Conservation (phyloP, 202 grass and related monocot genomes). For the Hordeum pubiflorum region DNA sequence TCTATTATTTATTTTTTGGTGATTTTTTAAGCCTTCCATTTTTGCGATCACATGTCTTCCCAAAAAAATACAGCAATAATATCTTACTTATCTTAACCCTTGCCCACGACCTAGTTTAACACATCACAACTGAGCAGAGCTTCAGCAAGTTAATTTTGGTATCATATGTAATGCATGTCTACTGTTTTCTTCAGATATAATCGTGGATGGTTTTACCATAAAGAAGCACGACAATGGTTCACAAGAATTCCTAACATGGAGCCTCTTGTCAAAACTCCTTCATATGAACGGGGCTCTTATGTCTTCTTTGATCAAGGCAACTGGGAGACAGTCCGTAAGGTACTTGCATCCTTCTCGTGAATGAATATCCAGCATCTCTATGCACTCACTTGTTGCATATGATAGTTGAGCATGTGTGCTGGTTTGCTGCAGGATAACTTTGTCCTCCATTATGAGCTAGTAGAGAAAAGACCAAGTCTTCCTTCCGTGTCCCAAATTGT, state of each 20-base stretch:
- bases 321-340: constrained; percentile 68
- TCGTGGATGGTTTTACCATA: constrained; percentile 76
- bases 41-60: background rate
- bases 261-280: constrained; percentile 44
- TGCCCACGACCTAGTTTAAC: background rate
- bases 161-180: background rate
- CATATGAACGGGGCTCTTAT: constrained; percentile 61
- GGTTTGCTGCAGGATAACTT: constrained; percentile 56
- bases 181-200: constrained; percentile 37
- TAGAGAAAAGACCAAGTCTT: constrained; percentile 62
- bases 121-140: background rate
- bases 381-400: background rate
- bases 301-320: constrained; percentile 48
- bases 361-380: background rate
- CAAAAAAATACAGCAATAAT: background rate
- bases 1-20: background rate
- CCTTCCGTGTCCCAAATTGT: constrained; percentile 34
- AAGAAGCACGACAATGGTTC: constrained; percentile 45
- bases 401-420: background rate
- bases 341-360: constrained; percentile 8
- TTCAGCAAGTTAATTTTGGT: background rate
- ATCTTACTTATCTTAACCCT: background rate
- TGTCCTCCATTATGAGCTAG: constrained; percentile 53
- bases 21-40: background rate
- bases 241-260: constrained; percentile 43